Conservation (phyloP, 78 protist genomes). For the Chrysochromulina tobinii region DNA sequence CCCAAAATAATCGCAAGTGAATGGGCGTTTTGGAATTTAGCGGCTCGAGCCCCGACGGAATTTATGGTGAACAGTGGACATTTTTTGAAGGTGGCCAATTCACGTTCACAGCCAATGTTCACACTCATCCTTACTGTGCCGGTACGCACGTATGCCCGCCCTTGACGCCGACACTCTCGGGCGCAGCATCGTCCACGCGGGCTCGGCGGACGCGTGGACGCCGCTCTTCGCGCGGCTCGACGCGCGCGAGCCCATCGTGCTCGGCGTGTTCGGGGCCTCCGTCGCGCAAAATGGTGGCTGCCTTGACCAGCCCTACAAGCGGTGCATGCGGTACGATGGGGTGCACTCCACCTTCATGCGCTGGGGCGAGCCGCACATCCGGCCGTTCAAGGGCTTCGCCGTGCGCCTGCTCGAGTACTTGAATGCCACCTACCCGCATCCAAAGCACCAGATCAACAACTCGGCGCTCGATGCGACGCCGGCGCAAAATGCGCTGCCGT, state of each 20-base stretch:
- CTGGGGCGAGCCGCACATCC: neutral
- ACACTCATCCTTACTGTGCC: too few species aligned
- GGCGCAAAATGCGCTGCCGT: neutral
- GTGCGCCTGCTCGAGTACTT: neutral
- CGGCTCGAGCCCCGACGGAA: too few species aligned
- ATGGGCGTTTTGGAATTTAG: too few species aligned
- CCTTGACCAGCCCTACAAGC: constrained; percentile 4
- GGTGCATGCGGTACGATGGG: neutral
- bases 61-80: too few species aligned
- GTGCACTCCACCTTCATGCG: neutral
- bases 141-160: too few species aligned
- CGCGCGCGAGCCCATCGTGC: neutral
- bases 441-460: neutral
- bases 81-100: too few species aligned
- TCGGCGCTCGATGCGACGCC: neutral
- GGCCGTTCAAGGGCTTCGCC: neutral
- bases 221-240: neutral
- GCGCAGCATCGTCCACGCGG: neutral
- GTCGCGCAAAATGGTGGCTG: neutral
- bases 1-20: too few species aligned
- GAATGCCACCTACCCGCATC: neutral
- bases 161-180: neutral
- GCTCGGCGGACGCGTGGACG: neutral
- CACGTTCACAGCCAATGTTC: too few species aligned
- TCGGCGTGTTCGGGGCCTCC: neutral